Percentiles rank a stretch among this genome's conserved stretches.
These are phyloP conservation scores for Schwanniomyces vanrijiae DNA, from an alignment of 805 yeast genomes.

Conservation along the genomic window DNA sequence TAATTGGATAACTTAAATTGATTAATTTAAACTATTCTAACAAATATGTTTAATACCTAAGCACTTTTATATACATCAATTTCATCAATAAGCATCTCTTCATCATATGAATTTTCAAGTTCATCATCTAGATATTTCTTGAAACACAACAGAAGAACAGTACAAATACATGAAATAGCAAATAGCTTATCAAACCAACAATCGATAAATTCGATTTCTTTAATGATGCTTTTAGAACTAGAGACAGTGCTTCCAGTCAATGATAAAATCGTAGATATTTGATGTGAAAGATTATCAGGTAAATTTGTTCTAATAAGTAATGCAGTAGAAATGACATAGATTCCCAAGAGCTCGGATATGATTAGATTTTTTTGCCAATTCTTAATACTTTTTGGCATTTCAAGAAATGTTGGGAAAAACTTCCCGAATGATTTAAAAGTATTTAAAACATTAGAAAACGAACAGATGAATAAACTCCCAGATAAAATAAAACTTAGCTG, in stretches of 20 bases:
- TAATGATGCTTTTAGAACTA: conserved; percentile 18
- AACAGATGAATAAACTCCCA: conserved; percentile 57
- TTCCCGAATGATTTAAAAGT: conserved; percentile 56
- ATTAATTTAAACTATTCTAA: too few species aligned
- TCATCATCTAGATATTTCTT: conserved; percentile 17
- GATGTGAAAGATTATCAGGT: conserved; percentile 44
- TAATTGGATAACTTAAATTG: too few species aligned
- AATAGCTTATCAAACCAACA: conserved; percentile 54
- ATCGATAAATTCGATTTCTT: conserved; percentile 48
- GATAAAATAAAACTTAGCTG: conserved; percentile 54
- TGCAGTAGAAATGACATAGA: conserved; percentile 53
- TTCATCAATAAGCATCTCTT: conserved; percentile 33
- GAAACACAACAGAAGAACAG: conserved; percentile 24
- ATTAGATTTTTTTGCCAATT: conserved; percentile 38
- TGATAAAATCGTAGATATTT: conserved; percentile 38
- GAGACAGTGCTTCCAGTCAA: conserved; percentile 29
- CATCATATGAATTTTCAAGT: conserved; percentile 26
- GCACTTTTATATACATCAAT: conserved; percentile 6
- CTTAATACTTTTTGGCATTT: conserved; percentile 15
- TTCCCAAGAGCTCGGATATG: conserved; percentile 47
- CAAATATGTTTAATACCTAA: background rate
- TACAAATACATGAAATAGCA: conserved; percentile 40
- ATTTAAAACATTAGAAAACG: conserved; percentile 61
- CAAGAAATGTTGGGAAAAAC: conserved; percentile 23
- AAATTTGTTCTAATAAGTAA: conserved; percentile 48